Evolutionary conservation across 2,329 filamentous ascomycete species (phyloP), one percentile per base, ranked within the genome.

Genomic region (Helotiales sp.): DNA sequence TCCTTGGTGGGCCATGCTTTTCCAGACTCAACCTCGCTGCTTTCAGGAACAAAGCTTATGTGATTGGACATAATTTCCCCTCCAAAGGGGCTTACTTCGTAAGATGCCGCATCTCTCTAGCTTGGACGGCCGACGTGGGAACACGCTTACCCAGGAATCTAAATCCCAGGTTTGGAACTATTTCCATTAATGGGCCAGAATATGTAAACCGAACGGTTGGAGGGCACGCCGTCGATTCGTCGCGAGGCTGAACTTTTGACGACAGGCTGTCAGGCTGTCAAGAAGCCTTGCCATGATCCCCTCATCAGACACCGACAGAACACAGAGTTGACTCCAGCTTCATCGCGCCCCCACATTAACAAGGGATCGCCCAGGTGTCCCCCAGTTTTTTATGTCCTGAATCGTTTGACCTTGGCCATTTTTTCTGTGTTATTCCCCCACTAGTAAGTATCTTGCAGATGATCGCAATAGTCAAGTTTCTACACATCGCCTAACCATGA

Each of bases 1-100:
- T 60, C 57, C 57, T 32, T 47, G 57, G 30, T 13, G 24, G 24
- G 34, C 57, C 57, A 60, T 37, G 37, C 57, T 60, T 45, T 22
- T 43, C 55, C 22, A 40, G 22, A 6, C 20, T 43, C 37, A 45
- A 45, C 40, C 40, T 17, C 32, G 20, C 57, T 47, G 17, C 22
- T 47, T 60, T 43, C 57, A 60, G 57, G 57, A 28, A 60, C 57
- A 47, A 47, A 32, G 3, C 15, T 20, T 17, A 6, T 28, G 10
- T 60, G 57, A 60, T 60, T 60, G 57, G 57, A 47, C 37, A 60
- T 20, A 24, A 7, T 22, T 47, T 43, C 22, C 40, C 57, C 57
- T 30, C 32, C 20, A 37, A 37, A 37, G 30, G 30, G 28, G n/a
- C 22, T 6, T 60, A 30, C n/a, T n/a, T n/a, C n/a, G n/a, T n/a